Percentiles rank a stretch among this genome's conserved stretches.
Evolutionary conservation across 257 asterid species (phyloP).

Genomic region (Haberlea rhodopensis): DNA sequence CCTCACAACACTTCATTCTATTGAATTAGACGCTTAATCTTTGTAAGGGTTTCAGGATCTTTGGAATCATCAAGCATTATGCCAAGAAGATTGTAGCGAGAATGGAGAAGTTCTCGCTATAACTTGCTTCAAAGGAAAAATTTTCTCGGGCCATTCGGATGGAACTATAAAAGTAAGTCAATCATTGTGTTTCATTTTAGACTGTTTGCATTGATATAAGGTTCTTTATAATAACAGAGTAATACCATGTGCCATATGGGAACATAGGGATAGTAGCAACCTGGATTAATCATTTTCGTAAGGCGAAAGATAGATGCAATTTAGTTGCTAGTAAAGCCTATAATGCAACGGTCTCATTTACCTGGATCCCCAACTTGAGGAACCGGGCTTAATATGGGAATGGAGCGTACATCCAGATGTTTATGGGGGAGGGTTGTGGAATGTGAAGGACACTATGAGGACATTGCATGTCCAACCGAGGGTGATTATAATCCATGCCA

Average conservation of each 20-base stretch:
- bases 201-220: not conserved
- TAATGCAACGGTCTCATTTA: not conserved
- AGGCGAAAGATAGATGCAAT: not conserved
- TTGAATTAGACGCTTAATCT: not conserved
- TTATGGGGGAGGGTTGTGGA: too few relatives aligned
- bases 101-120: constrained; percentile 68
- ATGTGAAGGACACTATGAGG: too few relatives aligned
- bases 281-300: not conserved
- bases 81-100: constrained; percentile 57
- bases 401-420: not conserved
- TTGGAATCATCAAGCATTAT: constrained; percentile 63
- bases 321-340: not conserved
- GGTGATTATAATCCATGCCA: too few relatives aligned
- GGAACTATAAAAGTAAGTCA: constrained; percentile 68
- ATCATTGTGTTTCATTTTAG: not conserved
- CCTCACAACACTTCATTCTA: not conserved
- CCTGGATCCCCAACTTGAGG: not conserved
- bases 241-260: too few relatives aligned
- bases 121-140: constrained; percentile 49
- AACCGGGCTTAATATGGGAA: not conserved
- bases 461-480: too few relatives aligned
- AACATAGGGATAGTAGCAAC: too few relatives aligned
- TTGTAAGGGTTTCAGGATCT: constrained; percentile 52
- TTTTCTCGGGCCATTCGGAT: constrained; percentile 81
- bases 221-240: too few relatives aligned